phyloP scores from a whole-genome alignment of 192 early-diverging fungal species.

The Fimicolochytrium jonesii region DNA sequence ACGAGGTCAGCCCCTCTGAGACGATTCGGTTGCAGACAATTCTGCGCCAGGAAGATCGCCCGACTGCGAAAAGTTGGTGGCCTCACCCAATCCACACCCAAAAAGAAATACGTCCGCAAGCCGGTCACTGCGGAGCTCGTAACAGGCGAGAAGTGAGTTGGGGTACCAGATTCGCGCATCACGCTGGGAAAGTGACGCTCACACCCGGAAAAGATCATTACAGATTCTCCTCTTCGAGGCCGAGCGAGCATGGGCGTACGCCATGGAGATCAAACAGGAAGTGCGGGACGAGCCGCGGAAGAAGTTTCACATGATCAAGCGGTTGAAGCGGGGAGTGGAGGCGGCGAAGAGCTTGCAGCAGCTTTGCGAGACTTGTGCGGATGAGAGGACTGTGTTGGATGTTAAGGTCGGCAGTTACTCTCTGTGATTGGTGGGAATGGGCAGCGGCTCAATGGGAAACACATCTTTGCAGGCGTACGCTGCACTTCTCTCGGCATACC shows the following conservation, averaged over 20 bases:
- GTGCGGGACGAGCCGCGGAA: constrained; percentile 60
- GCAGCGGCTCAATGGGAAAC: background rate
- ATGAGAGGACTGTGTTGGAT: constrained; percentile 51
- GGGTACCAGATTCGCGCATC: too few species aligned
- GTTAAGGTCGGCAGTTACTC: constrained; percentile 38
- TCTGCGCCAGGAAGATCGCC: constrained; percentile 61
- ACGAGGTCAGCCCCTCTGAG: too few species aligned
- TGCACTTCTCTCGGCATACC: constrained; percentile 59
- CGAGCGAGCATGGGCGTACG: constrained; percentile 72
- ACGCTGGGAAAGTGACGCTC: too few species aligned
- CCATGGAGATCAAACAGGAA: constrained; percentile 70
- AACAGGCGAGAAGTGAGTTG: constrained; percentile 39
- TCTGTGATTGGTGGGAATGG: too few species aligned
- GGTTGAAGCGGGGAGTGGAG: constrained; percentile 60
- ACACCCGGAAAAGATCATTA: too few species aligned
- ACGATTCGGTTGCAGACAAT: constrained; percentile 48
- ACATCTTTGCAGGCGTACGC: constrained; percentile 55
- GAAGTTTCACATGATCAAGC: constrained; percentile 57
- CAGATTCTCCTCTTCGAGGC: constrained; percentile 64
- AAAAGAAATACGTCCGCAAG: constrained; percentile 41
- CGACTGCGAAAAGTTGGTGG: constrained; percentile 51
- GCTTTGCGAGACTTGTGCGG: constrained; percentile 32
- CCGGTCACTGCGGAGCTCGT: constrained; percentile 40
- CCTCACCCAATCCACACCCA: constrained; percentile 50
- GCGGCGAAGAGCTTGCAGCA: constrained; percentile 37